Evolutionary conservation across 1,139 yeast species (phyloP).

Genomic region (Geotrichum candidum): DNA sequence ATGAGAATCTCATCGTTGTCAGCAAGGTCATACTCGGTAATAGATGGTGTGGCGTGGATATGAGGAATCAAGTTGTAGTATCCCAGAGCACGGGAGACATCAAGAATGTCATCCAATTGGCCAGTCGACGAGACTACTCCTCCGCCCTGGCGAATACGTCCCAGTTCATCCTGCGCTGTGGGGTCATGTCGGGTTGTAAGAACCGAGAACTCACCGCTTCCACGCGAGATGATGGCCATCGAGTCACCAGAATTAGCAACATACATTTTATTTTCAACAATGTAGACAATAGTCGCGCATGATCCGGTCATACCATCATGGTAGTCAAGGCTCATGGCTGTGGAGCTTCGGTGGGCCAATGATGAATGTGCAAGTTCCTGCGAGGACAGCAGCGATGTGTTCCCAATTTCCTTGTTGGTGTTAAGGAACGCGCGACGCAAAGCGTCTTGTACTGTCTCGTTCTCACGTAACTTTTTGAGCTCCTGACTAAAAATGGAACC

Average conservation of each 20-base stretch:
- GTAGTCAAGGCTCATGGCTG: constrained; percentile 31
- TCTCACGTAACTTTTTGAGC: constrained; percentile 45
- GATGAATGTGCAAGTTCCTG: constrained; percentile 33
- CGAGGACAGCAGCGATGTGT: constrained; percentile 33
- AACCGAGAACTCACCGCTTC: constrained; percentile 70
- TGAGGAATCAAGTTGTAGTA: constrained; percentile 83
- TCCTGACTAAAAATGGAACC: constrained; percentile 60
- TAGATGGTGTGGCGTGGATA: constrained; percentile 82
- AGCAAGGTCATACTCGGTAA: constrained; percentile 54
- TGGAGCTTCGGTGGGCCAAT: constrained; percentile 33
- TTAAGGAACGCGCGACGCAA: constrained; percentile 71
- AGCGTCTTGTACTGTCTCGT: constrained; percentile 54
- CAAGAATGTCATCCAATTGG: constrained; percentile 73
- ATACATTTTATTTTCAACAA: constrained; percentile 63
- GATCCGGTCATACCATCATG: constrained; percentile 83
- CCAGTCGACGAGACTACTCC: constrained; percentile 87
- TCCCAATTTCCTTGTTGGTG: constrained; percentile 76
- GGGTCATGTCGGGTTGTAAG: constrained; percentile 83
- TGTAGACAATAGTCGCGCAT: constrained; percentile 73
- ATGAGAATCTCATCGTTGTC: constrained; percentile 78
- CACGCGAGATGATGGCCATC: constrained; percentile 70
- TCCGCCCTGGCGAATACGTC: constrained; percentile 83
- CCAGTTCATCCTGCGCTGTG: constrained; percentile 71
- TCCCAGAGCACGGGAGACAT: constrained; percentile 88
- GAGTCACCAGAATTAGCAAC: constrained; percentile 91